phyloP scores from a whole-genome alignment of 2,329 filamentous ascomycete genomes.

The Aspergillus sojae region DNA sequence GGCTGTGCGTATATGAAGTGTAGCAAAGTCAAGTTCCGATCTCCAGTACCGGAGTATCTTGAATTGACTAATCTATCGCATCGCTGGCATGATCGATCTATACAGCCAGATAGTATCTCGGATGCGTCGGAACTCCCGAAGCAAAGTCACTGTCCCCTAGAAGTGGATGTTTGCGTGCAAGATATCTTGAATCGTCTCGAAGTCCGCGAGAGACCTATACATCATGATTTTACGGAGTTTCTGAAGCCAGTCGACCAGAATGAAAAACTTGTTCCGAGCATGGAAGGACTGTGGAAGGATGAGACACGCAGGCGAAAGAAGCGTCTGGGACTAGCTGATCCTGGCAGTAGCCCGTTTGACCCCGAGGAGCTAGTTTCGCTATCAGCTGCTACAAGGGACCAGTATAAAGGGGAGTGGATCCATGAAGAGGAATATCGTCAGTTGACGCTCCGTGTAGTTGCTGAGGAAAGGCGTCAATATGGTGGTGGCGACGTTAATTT shows the following conservation, averaged over 20 bases:
- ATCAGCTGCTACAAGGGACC: conserved; percentile 77
- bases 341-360: conserved; percentile 75
- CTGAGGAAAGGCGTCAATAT: conserved; percentile 61
- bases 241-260: conserved; percentile 64
- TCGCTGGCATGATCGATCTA: conserved; percentile 78
- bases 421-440: conserved; percentile 82
- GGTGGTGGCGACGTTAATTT: conserved; percentile 56
- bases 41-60: conserved; percentile 72
- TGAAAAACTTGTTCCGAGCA: conserved; percentile 86
- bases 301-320: conserved; percentile 79
- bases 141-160: conserved; percentile 83
- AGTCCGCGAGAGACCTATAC: conserved; percentile 75
- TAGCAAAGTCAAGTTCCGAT: conserved; percentile 70
- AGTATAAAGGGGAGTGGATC: conserved; percentile 80
- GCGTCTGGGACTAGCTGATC: conserved; percentile 65
- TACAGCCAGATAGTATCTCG: conserved; percentile 61
- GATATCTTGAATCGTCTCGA: conserved; percentile 81
- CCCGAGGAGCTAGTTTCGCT: conserved; percentile 82
- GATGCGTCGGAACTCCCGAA: conserved; percentile 69
- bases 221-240: conserved; percentile 84
- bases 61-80: conserved; percentile 64
- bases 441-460: conserved; percentile 64
- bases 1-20: conserved; percentile 86
- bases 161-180: conserved; percentile 86
- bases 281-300: conserved; percentile 91